Percentiles rank a stretch among this genome's conserved stretches.
These are phyloP conservation scores for Phaffia rhodozyma DNA, from an alignment of 1,284 basidiomycete genomes.

Conservation along the genomic window DNA sequence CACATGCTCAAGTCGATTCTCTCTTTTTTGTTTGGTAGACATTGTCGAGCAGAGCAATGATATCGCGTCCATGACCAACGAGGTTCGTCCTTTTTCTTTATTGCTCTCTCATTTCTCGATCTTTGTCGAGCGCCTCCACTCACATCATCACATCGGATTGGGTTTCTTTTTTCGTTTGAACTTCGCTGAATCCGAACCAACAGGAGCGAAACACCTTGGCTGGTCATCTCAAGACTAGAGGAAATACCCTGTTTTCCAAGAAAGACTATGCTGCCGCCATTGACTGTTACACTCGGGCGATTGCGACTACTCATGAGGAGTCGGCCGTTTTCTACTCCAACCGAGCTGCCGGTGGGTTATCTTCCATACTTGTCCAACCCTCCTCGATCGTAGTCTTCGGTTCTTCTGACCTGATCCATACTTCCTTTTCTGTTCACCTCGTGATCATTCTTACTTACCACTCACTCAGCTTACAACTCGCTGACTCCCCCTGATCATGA, in stretches of 20 bases:
- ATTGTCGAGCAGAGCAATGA: conserved; percentile 5
- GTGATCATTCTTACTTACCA: neutral
- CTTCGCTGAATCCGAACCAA: neutral
- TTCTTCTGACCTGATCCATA: neutral
- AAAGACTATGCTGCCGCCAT: conserved; percentile 68
- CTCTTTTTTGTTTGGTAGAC: neutral
- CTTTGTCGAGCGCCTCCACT: neutral
- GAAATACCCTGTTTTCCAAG: conserved; percentile 76
- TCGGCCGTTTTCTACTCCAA: conserved; percentile 96
- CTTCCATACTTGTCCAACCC: neutral
- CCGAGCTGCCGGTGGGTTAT: conserved; percentile 75
- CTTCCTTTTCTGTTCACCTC: neutral
- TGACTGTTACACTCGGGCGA: conserved; percentile 81
- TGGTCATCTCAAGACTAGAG: conserved; percentile 69
- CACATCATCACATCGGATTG: neutral
- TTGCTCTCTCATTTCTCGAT: neutral
- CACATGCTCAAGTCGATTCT: neutral
- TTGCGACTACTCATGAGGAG: conserved; percentile 66
- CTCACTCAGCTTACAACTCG: conserved; percentile 68
- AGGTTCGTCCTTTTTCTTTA: conserved; percentile 16
- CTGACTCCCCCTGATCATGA: conserved; percentile 72
- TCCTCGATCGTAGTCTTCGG: neutral
- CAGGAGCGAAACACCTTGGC: conserved; percentile 68
- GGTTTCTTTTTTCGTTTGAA: neutral
- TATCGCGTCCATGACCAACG: conserved; percentile 27